Conservation (phyloP, 306 rosid species). For the Prosopis cineraria region DNA sequence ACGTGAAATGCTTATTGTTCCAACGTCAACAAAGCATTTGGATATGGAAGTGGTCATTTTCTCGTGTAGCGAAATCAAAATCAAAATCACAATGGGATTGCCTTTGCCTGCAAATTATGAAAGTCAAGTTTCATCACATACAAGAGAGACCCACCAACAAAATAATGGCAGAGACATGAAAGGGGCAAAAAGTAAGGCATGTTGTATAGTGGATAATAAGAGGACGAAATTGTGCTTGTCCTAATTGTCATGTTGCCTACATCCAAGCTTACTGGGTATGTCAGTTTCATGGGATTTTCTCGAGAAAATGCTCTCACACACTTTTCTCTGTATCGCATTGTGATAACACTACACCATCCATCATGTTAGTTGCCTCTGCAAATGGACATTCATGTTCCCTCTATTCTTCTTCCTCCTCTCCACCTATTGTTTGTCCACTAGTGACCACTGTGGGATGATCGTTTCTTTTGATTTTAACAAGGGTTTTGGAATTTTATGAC, state of each 20-base stretch:
- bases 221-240: conserved; percentile 39
- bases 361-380: conserved; percentile 51
- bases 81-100: conserved; percentile 36
- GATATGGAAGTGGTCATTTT: conserved; percentile 20
- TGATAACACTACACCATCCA: conserved; percentile 41
- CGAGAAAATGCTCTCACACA: background rate
- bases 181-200: conserved; percentile 16
- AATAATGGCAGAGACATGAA: conserved; percentile 38
- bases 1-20: too few relatives aligned
- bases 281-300: conserved; percentile 40
- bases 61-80: conserved; percentile 27
- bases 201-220: conserved; percentile 25
- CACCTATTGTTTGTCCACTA: conserved; percentile 40
- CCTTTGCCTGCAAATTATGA: conserved; percentile 36
- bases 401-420: conserved; percentile 25
- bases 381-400: conserved; percentile 38
- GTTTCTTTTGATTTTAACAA: conserved; percentile 13
- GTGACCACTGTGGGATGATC: conserved; percentile 17
- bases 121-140: background rate
- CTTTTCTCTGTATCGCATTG: conserved; percentile 22
- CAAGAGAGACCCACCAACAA: conserved; percentile 42
- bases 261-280: conserved; percentile 32
- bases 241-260: conserved; percentile 32
- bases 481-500: background rate
- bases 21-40: conserved; percentile 1